Percentiles rank a stretch among this genome's conserved stretches.
phyloP scores from a whole-genome alignment of 2,329 filamentous ascomycete species.

The Elsinoe necatrix region DNA sequence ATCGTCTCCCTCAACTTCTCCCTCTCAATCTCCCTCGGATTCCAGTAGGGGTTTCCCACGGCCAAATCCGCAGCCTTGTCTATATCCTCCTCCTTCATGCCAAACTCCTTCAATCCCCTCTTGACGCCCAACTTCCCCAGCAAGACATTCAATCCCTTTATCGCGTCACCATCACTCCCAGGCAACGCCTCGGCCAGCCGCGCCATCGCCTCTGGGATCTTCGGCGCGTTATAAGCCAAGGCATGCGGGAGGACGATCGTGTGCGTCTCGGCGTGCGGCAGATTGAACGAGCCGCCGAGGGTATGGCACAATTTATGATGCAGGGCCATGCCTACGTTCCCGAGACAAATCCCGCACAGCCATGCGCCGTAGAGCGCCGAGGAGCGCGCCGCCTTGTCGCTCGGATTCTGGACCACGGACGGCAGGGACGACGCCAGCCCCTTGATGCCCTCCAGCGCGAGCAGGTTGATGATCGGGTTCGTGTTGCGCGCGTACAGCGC shows the following conservation, averaged over 20 bases:
- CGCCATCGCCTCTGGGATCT: constrained; percentile 45
- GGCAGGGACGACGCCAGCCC: constrained; percentile 48
- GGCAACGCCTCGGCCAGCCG: constrained; percentile 47
- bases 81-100: constrained; percentile 54
- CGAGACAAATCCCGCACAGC: constrained; percentile 55
- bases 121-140: constrained; percentile 47
- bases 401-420: constrained; percentile 40
- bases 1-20: constrained; percentile 48
- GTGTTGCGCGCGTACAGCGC: constrained; percentile 54
- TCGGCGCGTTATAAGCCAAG: constrained; percentile 53
- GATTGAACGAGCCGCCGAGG: constrained; percentile 53
- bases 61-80: constrained; percentile 53
- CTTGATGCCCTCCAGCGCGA: constrained; percentile 50
- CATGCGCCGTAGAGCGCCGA: constrained; percentile 55
- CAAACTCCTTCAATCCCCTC: constrained; percentile 45
- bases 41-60: constrained; percentile 51
- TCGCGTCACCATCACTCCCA: constrained; percentile 50
- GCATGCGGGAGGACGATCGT: constrained; percentile 55
- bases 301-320: constrained; percentile 63
- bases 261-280: constrained; percentile 59
- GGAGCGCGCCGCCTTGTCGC: constrained; percentile 40
- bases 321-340: constrained; percentile 53
- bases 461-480: constrained; percentile 51
- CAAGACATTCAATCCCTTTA: constrained; percentile 49
- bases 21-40: constrained; percentile 48